Evolutionary conservation across 1,139 yeast species (phyloP).

Genomic region (Hansenula sp.): DNA sequence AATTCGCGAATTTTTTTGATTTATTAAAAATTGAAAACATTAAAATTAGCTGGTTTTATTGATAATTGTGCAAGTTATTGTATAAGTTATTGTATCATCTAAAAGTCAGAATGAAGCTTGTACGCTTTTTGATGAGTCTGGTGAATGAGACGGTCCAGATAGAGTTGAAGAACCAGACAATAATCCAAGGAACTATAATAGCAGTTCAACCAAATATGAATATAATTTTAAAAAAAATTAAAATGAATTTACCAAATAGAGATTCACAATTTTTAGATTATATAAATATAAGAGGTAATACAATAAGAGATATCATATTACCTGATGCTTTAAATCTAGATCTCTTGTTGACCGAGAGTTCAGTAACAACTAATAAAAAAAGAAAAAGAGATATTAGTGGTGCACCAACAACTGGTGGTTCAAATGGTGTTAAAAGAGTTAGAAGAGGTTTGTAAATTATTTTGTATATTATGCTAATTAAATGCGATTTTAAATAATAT

Average conservation of each 20-base stretch:
- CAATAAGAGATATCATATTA: constrained; percentile 75
- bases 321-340: constrained; percentile 91
- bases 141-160: constrained; percentile 86
- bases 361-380: constrained; percentile 23
- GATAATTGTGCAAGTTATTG: too few species aligned
- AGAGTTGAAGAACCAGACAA: constrained; percentile 86
- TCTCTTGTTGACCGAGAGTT: constrained; percentile 58
- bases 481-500: too few species aligned
- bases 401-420: neutral
- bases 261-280: constrained; percentile 73
- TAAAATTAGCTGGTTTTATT: neutral
- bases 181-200: constrained; percentile 64
- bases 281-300: constrained; percentile 87
- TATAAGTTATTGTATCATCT: too few species aligned
- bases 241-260: constrained; percentile 65
- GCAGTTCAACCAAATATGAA: constrained; percentile 94
- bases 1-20: neutral
- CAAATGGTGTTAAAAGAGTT: constrained; percentile 22
- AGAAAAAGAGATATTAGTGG: constrained; percentile 16
- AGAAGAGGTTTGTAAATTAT: constrained; percentile 30
- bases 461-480: too few species aligned
- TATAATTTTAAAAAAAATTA: constrained; percentile 76
- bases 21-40: constrained; percentile 1
- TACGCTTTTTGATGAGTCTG: constrained; percentile 78
- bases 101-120: constrained; percentile 46